Conservation (phyloP, 495 filamentous ascomycete species). For the Hypoxylon intermedium region DNA sequence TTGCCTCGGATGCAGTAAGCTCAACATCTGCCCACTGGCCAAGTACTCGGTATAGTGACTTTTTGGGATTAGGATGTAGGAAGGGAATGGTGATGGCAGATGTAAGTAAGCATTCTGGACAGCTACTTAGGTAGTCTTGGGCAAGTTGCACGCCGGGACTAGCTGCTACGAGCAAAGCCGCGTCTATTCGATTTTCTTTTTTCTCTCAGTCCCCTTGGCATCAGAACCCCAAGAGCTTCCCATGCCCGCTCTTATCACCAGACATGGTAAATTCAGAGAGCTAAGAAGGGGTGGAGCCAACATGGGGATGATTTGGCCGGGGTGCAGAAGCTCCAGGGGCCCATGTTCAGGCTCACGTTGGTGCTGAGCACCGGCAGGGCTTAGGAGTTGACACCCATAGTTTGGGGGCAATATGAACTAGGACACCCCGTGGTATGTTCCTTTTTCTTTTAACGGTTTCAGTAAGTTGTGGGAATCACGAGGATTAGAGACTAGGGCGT, state of each 20-base stretch:
- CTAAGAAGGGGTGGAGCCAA: slow-evolving; percentile 37
- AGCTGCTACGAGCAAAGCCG: slow-evolving; percentile 27
- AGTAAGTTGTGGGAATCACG: slow-evolving; percentile 28
- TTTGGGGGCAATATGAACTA: slow-evolving; percentile 35
- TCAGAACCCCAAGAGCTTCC: slow-evolving; percentile 30
- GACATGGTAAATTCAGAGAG: slow-evolving; percentile 28
- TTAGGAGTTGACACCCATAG: slow-evolving; percentile 40
- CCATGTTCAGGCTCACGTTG: slow-evolving; percentile 38
- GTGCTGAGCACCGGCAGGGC: slow-evolving; percentile 41
- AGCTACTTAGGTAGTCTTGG: slow-evolving; percentile 17
- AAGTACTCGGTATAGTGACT: slow-evolving; percentile 25
- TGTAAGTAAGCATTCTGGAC: slow-evolving; percentile 33
- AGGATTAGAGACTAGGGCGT: slow-evolving; percentile 36
- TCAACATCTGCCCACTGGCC: slow-evolving; percentile 33
- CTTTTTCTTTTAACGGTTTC: slow-evolving; percentile 37
- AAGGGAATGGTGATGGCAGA: slow-evolving; percentile 25
- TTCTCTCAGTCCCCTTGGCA: slow-evolving; percentile 33
- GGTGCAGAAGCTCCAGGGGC: slow-evolving; percentile 39
- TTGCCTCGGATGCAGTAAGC: slow-evolving; percentile 39
- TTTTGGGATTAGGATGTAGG: slow-evolving; percentile 18
- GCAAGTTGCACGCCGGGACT: slow-evolving; percentile 18
- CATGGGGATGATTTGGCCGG: slow-evolving; percentile 45
- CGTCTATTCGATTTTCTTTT: slow-evolving; percentile 34
- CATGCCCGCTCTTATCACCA: slow-evolving; percentile 45
- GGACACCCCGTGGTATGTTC: slow-evolving; percentile 34